Evolutionary conservation across 108 stramenopile species (phyloP).

Genomic region (Conticribra weissflogii): DNA sequence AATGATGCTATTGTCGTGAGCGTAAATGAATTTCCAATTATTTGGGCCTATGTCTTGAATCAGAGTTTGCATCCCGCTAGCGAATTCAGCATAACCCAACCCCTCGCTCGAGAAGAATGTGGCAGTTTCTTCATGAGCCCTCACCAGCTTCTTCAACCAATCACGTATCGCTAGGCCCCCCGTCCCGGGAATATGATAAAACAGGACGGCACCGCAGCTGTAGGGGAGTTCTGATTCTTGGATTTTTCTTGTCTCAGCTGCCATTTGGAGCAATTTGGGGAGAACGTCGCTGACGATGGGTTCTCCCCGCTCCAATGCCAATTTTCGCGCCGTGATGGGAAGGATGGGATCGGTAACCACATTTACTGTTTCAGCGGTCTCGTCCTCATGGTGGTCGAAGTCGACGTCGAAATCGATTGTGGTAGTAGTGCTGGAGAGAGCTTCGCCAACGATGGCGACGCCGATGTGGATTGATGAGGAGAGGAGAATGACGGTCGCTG

Average conservation of each 20-base stretch:
- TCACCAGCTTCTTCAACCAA: constrained; percentile 29
- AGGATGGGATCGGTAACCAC: background rate
- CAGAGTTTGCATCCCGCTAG: constrained; percentile 6
- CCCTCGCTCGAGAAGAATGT: constrained; percentile 34
- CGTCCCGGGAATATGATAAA: constrained; percentile 35
- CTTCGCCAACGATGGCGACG: background rate
- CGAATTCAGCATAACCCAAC: constrained; percentile 5
- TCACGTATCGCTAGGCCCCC: constrained; percentile 13
- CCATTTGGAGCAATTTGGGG: constrained; percentile 14
- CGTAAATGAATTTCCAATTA: constrained; percentile 33
- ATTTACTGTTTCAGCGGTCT: background rate
- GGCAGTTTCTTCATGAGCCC: constrained; percentile 24
- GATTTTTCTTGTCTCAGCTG: constrained; percentile 31
- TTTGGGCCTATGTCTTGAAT: constrained; percentile 19
- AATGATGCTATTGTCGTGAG: constrained; percentile 24
- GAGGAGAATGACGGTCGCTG: background rate
- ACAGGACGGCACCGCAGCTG: constrained; percentile 37
- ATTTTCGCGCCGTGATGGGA: background rate
- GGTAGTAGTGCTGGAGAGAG: background rate
- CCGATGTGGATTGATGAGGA: background rate
- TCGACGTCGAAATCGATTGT: background rate
- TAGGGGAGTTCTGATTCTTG: constrained; percentile 33
- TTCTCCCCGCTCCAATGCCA: background rate
- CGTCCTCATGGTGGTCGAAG: background rate
- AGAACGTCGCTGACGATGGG: background rate